phyloP scores from a whole-genome alignment of 306 rosid species.

The Purshia tridentata region DNA sequence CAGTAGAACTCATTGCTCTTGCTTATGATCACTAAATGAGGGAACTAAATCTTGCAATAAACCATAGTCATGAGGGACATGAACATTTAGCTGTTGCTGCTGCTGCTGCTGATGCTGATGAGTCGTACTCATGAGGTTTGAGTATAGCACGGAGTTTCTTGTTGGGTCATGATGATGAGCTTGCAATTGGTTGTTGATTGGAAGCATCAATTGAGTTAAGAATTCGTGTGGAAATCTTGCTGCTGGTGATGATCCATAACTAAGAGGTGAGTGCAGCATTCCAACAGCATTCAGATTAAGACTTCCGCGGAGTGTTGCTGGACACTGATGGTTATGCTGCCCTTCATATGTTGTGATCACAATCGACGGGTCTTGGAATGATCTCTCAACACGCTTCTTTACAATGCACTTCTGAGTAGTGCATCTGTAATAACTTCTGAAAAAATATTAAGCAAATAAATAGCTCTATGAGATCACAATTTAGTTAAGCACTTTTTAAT shows the following conservation, averaged over 20 bases:
- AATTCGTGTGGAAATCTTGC: conserved; percentile 53
- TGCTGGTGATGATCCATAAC: neutral
- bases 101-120: conserved; percentile 32
- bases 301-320: conserved; percentile 67
- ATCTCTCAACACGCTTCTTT: conserved; percentile 84
- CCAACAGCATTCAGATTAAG: conserved; percentile 38
- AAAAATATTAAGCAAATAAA: neutral
- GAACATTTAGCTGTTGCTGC: conserved; percentile 43
- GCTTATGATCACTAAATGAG: conserved; percentile 42
- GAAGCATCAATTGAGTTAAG: conserved; percentile 59
- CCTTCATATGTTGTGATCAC: conserved; percentile 94
- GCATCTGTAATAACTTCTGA: conserved; percentile 91
- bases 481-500: neutral
- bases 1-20: conserved; percentile 37
- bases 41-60: conserved; percentile 69
- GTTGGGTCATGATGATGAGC: conserved; percentile 31
- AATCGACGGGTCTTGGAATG: conserved; percentile 65
- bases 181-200: conserved; percentile 33
- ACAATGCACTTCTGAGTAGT: conserved; percentile 74
- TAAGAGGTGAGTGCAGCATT: conserved; percentile 26
- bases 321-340: conserved; percentile 81
- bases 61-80: conserved; percentile 39
- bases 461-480: neutral
- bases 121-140: conserved; percentile 30
- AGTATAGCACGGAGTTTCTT: conserved; percentile 37